Conservation (phyloP, 371 early-diverging fungal species). For the Encephalitozoon cuniculi region DNA sequence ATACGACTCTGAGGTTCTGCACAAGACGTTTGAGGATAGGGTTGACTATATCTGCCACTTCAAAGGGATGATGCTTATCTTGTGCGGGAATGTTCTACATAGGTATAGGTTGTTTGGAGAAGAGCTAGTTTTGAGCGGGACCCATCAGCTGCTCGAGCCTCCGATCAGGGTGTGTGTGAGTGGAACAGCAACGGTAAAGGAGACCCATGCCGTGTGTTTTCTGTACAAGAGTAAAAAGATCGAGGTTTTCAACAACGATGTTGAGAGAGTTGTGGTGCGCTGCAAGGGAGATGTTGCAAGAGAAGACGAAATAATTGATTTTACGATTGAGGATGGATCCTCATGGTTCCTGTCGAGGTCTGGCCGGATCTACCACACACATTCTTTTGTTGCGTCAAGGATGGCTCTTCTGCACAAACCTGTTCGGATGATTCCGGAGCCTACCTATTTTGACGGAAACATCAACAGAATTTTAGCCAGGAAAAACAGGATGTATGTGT, state of each 20-base stretch:
- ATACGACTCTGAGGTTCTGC: background rate
- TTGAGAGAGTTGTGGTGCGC: conserved; percentile 1
- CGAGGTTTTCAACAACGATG: background rate
- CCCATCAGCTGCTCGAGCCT: background rate
- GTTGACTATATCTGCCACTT: background rate
- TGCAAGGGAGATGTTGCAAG: background rate
- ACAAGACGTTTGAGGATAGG: background rate
- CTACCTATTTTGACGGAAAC: background rate
- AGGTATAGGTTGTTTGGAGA: background rate
- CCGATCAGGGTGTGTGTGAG: background rate
- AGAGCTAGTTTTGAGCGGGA: background rate
- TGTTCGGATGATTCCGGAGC: conserved; percentile 2
- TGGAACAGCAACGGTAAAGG: background rate
- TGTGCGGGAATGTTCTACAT: background rate
- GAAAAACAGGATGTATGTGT: conserved; percentile 11
- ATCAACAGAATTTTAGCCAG: background rate
- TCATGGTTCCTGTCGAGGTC: background rate
- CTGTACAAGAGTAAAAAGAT: background rate
- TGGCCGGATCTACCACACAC: background rate
- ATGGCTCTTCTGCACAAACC: background rate
- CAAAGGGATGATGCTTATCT: background rate
- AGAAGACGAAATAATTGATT: background rate
- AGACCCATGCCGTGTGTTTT: background rate
- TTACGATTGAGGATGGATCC: background rate
- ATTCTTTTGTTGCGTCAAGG: background rate